Conservation (phyloP, 306 rosid genomes). For the Phaseolus lunatus region DNA sequence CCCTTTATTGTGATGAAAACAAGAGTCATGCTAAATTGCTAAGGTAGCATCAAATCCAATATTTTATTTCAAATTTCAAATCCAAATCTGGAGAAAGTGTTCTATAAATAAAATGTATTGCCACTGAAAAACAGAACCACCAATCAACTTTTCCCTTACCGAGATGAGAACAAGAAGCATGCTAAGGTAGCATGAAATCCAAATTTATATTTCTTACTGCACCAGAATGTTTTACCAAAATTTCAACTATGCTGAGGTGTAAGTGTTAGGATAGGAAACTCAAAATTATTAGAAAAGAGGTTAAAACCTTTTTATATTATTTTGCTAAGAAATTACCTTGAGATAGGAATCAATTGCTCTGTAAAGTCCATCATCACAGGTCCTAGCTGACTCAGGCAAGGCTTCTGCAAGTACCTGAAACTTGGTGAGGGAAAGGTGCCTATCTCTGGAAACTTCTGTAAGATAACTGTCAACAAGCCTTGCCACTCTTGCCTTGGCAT, state of each 20-base stretch:
- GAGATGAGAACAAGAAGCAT: conserved; percentile 20
- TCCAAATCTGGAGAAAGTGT: background rate
- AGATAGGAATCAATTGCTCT: conserved; percentile 97
- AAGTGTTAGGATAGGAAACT: conserved; percentile 1
- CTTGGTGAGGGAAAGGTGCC: conserved; percentile 92
- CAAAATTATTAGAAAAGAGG: background rate
- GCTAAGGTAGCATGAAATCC: conserved; percentile 11
- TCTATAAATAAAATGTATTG: background rate
- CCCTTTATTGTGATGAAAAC: too few relatives aligned
- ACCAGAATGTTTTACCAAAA: conserved; percentile 1
- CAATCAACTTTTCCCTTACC: background rate
- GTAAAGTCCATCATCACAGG: conserved; percentile 97
- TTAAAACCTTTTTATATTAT: background rate
- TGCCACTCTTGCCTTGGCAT: conserved; percentile 93
- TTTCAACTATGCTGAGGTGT: conserved; percentile 10
- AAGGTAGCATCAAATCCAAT: too few relatives aligned
- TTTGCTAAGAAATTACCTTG: conserved; percentile 61
- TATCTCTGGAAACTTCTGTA: conserved; percentile 92
- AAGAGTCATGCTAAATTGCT: too few relatives aligned
- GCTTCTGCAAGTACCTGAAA: conserved; percentile 99
- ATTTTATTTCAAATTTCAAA: too few relatives aligned
- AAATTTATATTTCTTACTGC: background rate
- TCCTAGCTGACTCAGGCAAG: conserved; percentile 97
- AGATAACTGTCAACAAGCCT: conserved; percentile 98
- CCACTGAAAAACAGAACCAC: conserved; percentile 2